Conservation (phyloP, 805 yeast species). For the Candida hungchunana region DNA sequence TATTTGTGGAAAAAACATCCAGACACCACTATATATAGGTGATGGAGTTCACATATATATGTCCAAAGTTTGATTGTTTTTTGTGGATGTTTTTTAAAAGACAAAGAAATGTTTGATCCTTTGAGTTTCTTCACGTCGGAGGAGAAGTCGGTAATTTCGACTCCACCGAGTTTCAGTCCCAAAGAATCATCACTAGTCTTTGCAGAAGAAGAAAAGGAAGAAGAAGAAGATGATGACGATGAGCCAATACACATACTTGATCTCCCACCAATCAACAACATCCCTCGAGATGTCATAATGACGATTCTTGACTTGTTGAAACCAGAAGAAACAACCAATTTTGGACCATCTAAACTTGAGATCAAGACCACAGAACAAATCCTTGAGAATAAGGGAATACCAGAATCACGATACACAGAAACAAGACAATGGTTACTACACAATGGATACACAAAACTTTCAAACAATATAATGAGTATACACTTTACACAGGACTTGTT, state of each 20-base stretch:
- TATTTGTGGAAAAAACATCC: background rate
- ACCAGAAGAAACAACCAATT: constrained; percentile 49
- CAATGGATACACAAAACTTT: constrained; percentile 32
- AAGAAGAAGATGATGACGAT: constrained; percentile 21
- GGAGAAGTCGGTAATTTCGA: too few species aligned
- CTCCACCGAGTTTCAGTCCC: too few species aligned
- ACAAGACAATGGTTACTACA: constrained; percentile 43
- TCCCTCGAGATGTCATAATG: constrained; percentile 43
- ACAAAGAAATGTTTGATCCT: constrained; percentile 29
- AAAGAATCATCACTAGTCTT: background rate
- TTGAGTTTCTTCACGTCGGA: constrained; percentile 31
- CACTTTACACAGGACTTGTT: constrained; percentile 36
- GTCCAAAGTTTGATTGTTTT: background rate
- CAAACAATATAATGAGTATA: constrained; percentile 28
- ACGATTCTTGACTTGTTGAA: constrained; percentile 45
- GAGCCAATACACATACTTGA: constrained; percentile 51
- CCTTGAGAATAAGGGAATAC: constrained; percentile 34
- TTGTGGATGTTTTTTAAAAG: background rate
- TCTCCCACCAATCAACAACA: constrained; percentile 44
- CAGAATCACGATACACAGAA: constrained; percentile 19
- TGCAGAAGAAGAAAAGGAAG: constrained; percentile 1
- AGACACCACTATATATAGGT: too few species aligned
- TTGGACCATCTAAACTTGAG: constrained; percentile 27
- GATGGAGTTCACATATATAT: too few species aligned
- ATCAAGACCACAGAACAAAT: constrained; percentile 16